These are phyloP conservation scores for Spergularia marina DNA, from an alignment of 148 eudicot species.

Conservation along the genomic window DNA sequence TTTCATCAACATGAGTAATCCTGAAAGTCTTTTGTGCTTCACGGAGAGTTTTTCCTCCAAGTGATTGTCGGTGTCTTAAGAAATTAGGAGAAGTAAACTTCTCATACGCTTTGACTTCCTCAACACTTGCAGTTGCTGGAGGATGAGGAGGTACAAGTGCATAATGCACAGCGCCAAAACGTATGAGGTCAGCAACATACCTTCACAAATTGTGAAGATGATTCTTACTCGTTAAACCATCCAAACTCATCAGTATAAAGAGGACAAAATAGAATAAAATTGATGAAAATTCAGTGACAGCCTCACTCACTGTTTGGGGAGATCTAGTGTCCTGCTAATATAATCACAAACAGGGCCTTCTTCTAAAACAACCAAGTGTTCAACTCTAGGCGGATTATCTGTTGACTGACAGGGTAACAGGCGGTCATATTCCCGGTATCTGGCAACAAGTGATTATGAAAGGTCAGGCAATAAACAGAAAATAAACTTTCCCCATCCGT, in stretches of 20 bases:
- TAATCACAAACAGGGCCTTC: constrained; percentile 75
- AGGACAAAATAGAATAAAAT: neutral
- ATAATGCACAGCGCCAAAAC: constrained; percentile 88
- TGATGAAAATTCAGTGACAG: constrained; percentile 2
- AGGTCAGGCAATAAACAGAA: constrained; percentile 10
- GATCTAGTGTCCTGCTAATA: constrained; percentile 64
- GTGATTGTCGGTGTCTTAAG: constrained; percentile 56
- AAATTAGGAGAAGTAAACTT: constrained; percentile 65
- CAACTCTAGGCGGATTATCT: constrained; percentile 71
- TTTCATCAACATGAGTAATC: constrained; percentile 57
- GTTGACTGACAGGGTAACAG: constrained; percentile 73
- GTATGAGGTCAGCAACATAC: constrained; percentile 94
- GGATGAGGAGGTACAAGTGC: constrained; percentile 91
- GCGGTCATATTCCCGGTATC: constrained; percentile 57
- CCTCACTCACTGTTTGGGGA: constrained; percentile 74
- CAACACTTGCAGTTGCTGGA: constrained; percentile 79
- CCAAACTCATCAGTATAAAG: neutral
- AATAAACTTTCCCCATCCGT: neutral
- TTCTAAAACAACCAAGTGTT: constrained; percentile 80
- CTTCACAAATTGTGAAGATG: constrained; percentile 40
- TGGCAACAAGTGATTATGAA: constrained; percentile 24
- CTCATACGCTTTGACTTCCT: constrained; percentile 58
- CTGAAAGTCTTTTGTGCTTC: constrained; percentile 89
- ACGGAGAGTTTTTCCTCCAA: constrained; percentile 74
- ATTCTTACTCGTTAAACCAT: constrained; percentile 21